Evolutionary conservation across 345 rosid species (phyloP).

Genomic region (Gossypium herbaceum): DNA sequence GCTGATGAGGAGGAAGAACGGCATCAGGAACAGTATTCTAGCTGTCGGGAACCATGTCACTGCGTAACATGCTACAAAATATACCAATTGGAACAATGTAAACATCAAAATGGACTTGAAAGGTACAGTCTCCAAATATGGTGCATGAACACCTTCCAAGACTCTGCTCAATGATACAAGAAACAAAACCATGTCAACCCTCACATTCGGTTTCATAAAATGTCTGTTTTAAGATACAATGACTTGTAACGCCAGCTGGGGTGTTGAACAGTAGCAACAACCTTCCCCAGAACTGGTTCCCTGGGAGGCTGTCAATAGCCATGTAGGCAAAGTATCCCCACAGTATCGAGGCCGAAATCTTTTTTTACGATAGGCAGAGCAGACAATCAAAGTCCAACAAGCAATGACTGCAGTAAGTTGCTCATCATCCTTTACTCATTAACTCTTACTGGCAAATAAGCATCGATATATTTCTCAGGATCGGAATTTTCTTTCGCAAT

Average conservation of each 20-base stretch:
- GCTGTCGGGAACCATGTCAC: conserved; percentile 81
- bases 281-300: conserved; percentile 89
- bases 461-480: conserved; percentile 67
- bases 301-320: conserved; percentile 91
- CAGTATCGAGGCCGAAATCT: conserved; percentile 71
- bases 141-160: conserved; percentile 68
- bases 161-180: conserved; percentile 41
- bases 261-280: conserved; percentile 65
- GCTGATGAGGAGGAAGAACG: conserved; percentile 64
- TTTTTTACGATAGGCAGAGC: conserved; percentile 55
- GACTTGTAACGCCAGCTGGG: conserved; percentile 65
- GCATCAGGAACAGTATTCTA: conserved; percentile 67
- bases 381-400: conserved; percentile 51
- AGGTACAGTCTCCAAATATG: conserved; percentile 69
- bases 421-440: conserved; percentile 77
- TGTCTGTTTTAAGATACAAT: neutral
- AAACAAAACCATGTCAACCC: neutral
- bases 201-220: neutral
- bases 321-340: conserved; percentile 94
- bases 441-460: conserved; percentile 69
- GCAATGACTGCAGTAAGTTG: conserved; percentile 76
- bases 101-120: conserved; percentile 53
- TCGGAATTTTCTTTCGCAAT: conserved; percentile 48
- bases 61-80: conserved; percentile 60
- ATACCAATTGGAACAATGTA: conserved; percentile 63